Conservation (phyloP, 2,329 filamentous ascomycete genomes). For the Ophiostoma sp. region DNA sequence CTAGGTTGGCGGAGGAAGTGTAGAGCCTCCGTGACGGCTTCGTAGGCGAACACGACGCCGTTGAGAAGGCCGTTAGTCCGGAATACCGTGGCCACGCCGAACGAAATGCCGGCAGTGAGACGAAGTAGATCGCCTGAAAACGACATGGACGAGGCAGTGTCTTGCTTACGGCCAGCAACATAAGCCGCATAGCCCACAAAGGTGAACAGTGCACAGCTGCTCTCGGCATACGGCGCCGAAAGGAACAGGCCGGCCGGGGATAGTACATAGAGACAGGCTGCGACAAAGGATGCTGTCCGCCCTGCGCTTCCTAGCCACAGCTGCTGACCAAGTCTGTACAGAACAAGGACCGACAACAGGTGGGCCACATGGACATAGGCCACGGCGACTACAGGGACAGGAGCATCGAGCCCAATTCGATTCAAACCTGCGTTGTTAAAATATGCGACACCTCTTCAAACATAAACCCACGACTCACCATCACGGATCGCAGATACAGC, state of each 20-base stretch:
- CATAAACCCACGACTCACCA: constrained; percentile 28
- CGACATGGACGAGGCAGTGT: constrained; percentile 33
- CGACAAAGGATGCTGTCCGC: constrained; percentile 49
- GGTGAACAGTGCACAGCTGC: constrained; percentile 69
- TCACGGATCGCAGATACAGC: constrained; percentile 37
- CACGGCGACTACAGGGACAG: constrained; percentile 50
- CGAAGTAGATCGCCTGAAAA: constrained; percentile 44
- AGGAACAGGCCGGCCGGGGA: constrained; percentile 88
- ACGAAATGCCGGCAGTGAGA: constrained; percentile 59
- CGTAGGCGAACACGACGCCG: constrained; percentile 67
- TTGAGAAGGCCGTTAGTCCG: constrained; percentile 84
- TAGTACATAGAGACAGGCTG: constrained; percentile 70
- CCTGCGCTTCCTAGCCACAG: constrained; percentile 23
- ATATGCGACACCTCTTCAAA: background rate
- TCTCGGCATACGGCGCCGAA: constrained; percentile 78
- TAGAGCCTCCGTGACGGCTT: constrained; percentile 42
- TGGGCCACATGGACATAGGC: constrained; percentile 68
- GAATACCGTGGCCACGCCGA: constrained; percentile 67
- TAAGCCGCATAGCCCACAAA: constrained; percentile 70
- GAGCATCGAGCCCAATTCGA: background rate
- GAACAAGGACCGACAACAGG: constrained; percentile 55
- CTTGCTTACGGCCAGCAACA: constrained; percentile 38
- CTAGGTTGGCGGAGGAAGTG: constrained; percentile 37
- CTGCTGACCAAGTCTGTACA: constrained; percentile 26
- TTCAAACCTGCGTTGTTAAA: background rate